Percentiles rank a stretch among this genome's conserved stretches.
phyloP scores from a whole-genome alignment of 1,284 basidiomycete genomes.

The Cystobasidiaceae sp. region DNA sequence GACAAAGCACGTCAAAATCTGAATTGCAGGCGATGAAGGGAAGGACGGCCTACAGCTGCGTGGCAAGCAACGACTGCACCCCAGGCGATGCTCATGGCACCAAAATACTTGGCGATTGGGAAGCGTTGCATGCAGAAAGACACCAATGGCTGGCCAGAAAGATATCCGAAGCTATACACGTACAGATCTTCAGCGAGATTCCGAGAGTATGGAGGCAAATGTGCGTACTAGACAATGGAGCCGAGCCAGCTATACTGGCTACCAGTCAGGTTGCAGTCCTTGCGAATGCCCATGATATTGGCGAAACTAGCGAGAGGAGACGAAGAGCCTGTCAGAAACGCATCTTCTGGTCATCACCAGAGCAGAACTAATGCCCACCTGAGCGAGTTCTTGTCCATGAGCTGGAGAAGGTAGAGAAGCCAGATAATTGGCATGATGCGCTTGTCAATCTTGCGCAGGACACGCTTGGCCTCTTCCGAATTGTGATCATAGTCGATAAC shows the following conservation, averaged over 20 bases:
- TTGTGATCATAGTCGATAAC: background rate
- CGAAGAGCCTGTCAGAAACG: too few relatives aligned
- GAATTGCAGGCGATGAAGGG: background rate
- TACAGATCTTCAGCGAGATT: background rate
- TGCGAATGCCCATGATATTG: conserved; percentile 41
- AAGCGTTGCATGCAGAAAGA: conserved; percentile 41
- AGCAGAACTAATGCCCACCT: background rate
- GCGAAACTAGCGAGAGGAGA: too few relatives aligned
- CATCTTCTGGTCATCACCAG: too few relatives aligned
- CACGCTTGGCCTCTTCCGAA: conserved; percentile 33
- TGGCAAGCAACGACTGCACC: conserved; percentile 10
- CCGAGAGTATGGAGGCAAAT: background rate
- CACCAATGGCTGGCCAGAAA: conserved; percentile 37
- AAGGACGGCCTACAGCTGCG: conserved; percentile 1
- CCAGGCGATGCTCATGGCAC: conserved; percentile 21
- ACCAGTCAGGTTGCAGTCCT: conserved; percentile 39
- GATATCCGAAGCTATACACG: conserved; percentile 35
- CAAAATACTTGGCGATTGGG: conserved; percentile 39
- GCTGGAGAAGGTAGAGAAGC: conserved; percentile 38
- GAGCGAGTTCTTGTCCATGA: conserved; percentile 20
- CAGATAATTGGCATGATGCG: conserved; percentile 43
- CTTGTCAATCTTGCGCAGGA: conserved; percentile 43
- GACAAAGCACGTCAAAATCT: conserved; percentile 34
- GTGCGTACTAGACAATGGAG: conserved; percentile 38
- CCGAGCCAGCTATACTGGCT: conserved; percentile 44